phyloP scores from a whole-genome alignment of 2,329 filamentous ascomycete genomes.

The Madurella fahalii region DNA sequence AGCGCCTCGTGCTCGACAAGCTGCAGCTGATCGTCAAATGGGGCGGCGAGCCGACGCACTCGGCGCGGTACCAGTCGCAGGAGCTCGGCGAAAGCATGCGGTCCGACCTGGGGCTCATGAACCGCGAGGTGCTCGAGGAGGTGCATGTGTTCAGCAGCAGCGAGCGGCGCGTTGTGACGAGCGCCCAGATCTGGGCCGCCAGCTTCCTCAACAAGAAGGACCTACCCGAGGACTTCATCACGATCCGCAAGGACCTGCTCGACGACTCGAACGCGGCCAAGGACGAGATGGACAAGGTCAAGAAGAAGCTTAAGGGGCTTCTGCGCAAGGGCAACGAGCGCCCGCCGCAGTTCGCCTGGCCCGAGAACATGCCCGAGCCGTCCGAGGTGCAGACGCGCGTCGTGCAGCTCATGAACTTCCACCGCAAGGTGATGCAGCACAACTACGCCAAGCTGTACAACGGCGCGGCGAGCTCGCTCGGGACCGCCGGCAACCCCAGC shows the following conservation, averaged over 20 bases:
- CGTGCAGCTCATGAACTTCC: constrained; percentile 96
- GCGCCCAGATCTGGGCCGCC: constrained; percentile 91
- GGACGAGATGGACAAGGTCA: constrained; percentile 99
- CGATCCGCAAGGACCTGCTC: constrained; percentile 86
- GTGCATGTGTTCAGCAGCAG: constrained; percentile 95
- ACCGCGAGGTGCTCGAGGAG: constrained; percentile 85
- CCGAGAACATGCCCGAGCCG: constrained; percentile 87
- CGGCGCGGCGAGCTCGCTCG: constrained; percentile 60
- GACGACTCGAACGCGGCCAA: constrained; percentile 98
- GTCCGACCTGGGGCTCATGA: constrained; percentile 89
- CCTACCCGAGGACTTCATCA: constrained; percentile 78
- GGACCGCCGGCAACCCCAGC: constrained; percentile 50
- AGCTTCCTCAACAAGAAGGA: constrained; percentile 87
- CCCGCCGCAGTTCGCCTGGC: constrained; percentile 97
- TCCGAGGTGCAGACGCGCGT: constrained; percentile 89
- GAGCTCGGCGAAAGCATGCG: constrained; percentile 95
- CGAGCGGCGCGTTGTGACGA: constrained; percentile 88
- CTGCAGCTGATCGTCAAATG: constrained; percentile 97
- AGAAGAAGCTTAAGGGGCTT: constrained; percentile 96
- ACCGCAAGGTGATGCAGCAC: constrained; percentile 88
- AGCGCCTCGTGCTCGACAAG: constrained; percentile 91
- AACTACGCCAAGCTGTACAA: constrained; percentile 81
- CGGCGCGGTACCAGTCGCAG: constrained; percentile 90
- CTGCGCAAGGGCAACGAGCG: constrained; percentile 89
- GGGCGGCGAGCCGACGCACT: constrained; percentile 97